These are phyloP conservation scores for Cicer cuneatum DNA, from an alignment of 306 rosid species.

Conservation along the genomic window DNA sequence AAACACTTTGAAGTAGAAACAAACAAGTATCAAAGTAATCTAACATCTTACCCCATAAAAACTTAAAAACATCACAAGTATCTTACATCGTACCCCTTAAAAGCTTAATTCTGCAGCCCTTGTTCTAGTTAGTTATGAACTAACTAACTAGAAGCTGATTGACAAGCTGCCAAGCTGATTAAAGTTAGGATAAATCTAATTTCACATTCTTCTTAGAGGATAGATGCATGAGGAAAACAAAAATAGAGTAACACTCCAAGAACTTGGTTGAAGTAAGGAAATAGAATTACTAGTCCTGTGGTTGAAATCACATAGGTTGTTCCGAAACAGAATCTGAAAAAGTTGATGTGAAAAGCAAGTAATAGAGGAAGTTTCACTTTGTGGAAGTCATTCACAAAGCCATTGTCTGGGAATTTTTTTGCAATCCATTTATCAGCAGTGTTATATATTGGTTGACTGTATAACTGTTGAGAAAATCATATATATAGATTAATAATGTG, in stretches of 20 bases:
- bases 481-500: not conserved
- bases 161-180: too few species aligned
- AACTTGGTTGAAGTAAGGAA: conserved; percentile 86
- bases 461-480: conserved; percentile 54
- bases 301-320: conserved; percentile 74
- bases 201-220: too few species aligned
- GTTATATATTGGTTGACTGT: conserved; percentile 67
- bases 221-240: too few species aligned
- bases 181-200: too few species aligned
- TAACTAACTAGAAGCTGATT: too few species aligned
- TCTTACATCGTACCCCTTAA: too few species aligned
- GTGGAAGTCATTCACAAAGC: conserved; percentile 60
- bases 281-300: conserved; percentile 62
- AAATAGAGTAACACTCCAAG: conserved; percentile 77
- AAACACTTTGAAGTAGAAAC: too few species aligned
- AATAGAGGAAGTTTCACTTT: conserved; percentile 62
- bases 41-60: too few species aligned
- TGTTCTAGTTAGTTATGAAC: too few species aligned
- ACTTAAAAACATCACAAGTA: too few species aligned
- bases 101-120: too few species aligned
- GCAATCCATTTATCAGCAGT: conserved; percentile 65
- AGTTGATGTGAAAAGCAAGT: conserved; percentile 53
- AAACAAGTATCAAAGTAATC: too few species aligned
- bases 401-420: conserved; percentile 63
- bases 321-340: conserved; percentile 68